A percentile compares a stretch with the other conserved stretches of the same genome.
These are phyloP conservation scores for Ensete ventricosum DNA, from an alignment of 176 grass and related monocot species.

Conservation along the genomic window DNA sequence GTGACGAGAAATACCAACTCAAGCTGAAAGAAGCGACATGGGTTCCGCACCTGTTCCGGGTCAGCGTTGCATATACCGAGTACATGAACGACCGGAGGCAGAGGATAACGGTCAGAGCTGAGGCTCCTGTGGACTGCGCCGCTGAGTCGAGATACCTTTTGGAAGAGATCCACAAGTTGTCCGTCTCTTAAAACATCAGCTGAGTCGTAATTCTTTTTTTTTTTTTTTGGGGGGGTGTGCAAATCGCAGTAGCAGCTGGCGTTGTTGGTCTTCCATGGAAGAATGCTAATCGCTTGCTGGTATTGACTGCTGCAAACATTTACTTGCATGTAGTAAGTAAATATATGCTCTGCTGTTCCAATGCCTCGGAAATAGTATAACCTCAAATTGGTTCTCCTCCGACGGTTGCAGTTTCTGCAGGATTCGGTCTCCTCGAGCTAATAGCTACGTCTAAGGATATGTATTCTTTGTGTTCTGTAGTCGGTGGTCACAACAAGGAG, in stretches of 20 bases:
- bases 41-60: conserved; percentile 67
- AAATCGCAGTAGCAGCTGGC: no score
- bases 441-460: not conserved
- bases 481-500: conserved; percentile 26
- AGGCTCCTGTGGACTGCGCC: conserved; percentile 47
- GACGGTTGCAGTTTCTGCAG: no score
- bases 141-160: conserved; percentile 65
- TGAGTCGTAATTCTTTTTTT: no score
- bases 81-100: conserved; percentile 86
- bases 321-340: no score
- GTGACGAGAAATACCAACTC: conserved; percentile 60
- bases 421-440: no score
- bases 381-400: no score
- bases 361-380: no score
- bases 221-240: no score
- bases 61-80: conserved; percentile 51
- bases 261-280: no score
- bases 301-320: no score
- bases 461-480: not conserved
- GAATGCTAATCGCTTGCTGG: no score
- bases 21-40: conserved; percentile 86
- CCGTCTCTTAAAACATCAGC: conserved; percentile 16
- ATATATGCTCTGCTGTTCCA: no score
- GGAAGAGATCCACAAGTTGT: conserved; percentile 74
- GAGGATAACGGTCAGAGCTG: conserved; percentile 61